phyloP scores from a whole-genome alignment of 2,329 filamentous ascomycete genomes.

The Beauveria medogensis region DNA sequence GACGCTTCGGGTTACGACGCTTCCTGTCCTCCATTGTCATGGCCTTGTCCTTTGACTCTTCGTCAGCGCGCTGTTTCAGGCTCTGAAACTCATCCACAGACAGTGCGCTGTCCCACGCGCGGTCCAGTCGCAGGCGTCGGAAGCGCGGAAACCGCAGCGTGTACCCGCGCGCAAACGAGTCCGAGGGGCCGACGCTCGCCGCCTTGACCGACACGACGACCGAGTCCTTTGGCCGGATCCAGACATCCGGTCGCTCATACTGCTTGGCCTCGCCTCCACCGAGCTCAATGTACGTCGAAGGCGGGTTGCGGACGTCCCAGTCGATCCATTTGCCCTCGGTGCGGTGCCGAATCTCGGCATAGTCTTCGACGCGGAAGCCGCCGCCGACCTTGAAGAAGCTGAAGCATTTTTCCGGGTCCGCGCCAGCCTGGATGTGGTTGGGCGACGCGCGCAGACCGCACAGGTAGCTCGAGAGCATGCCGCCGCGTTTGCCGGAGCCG shows the following conservation, averaged over 20 bases:
- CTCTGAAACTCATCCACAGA: conserved; percentile 70
- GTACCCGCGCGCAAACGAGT: conserved; percentile 66
- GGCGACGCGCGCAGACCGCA: conserved; percentile 75
- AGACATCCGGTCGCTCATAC: conserved; percentile 76
- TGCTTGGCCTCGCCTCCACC: conserved; percentile 65
- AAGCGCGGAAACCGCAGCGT: conserved; percentile 91
- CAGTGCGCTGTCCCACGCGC: conserved; percentile 72
- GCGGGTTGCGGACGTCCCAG: conserved; percentile 73
- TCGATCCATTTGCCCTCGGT: conserved; percentile 89
- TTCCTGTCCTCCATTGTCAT: conserved; percentile 70
- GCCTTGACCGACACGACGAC: conserved; percentile 86
- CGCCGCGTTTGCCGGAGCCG: conserved; percentile 78
- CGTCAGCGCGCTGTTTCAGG: conserved; percentile 59
- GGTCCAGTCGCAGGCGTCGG: conserved; percentile 71
- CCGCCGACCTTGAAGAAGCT: conserved; percentile 99
- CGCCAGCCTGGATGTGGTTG: conserved; percentile 51
- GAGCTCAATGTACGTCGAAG: conserved; percentile 70
- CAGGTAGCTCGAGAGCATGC: conserved; percentile 76
- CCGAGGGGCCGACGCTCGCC: conserved; percentile 64
- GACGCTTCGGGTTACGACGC: conserved; percentile 44
- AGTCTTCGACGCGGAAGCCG: conserved; percentile 78
- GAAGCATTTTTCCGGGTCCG: conserved; percentile 65
- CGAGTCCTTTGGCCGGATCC: conserved; percentile 86
- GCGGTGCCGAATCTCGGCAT: conserved; percentile 69
- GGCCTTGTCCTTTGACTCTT: conserved; percentile 63